Percentiles rank a stretch among this genome's conserved stretches.
These are phyloP conservation scores for Angomonas deanei DNA, from an alignment of 208 protist species.

Conservation along the genomic window DNA sequence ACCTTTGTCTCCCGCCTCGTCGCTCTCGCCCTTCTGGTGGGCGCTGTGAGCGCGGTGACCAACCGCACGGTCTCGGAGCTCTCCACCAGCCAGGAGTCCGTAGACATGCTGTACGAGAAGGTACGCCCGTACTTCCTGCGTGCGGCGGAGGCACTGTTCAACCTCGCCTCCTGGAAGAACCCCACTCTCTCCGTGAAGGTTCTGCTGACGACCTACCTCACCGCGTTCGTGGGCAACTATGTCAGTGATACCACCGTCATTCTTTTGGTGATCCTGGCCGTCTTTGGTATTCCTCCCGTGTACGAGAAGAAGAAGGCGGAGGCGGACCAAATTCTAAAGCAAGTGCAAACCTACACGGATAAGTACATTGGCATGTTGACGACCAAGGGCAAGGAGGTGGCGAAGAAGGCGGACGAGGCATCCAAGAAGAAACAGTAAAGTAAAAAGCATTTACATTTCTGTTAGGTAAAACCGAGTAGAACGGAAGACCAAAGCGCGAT, in stretches of 20 bases:
- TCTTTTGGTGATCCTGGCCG: slow-evolving; percentile 22
- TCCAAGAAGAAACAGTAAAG: slow-evolving; percentile 33
- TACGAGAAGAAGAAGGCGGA: slow-evolving; percentile 72
- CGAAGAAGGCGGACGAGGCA: slow-evolving; percentile 19
- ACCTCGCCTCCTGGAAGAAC: slow-evolving; percentile 65
- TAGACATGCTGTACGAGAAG: slow-evolving; percentile 50
- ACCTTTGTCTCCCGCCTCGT: slow-evolving; percentile 63
- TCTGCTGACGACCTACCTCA: slow-evolving; percentile 32
- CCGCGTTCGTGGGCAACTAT: slow-evolving; percentile 66
- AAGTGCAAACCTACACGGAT: slow-evolving; percentile 21
- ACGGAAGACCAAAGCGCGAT: no score
- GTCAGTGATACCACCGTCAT: slow-evolving; percentile 60
- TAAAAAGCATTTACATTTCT: background rate
- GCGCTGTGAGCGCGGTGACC: slow-evolving; percentile 20
- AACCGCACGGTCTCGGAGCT: slow-evolving; percentile 22
- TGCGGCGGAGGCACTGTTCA: slow-evolving; percentile 18
- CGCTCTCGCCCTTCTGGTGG: slow-evolving; percentile 30
- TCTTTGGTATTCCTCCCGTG: slow-evolving; percentile 49
- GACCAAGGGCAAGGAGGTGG: slow-evolving; percentile 26
- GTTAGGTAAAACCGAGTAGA: slow-evolving; percentile 3
- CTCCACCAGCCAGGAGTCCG: slow-evolving; percentile 42
- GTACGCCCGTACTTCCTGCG: slow-evolving; percentile 32
- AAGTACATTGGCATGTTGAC: slow-evolving; percentile 46
- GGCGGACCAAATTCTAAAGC: slow-evolving; percentile 36
- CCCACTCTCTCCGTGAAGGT: slow-evolving; percentile 34